A percentile compares a stretch with the other conserved stretches of the same genome.
Evolutionary conservation across 176 grass and related monocot species (phyloP).

Genomic region (Pharus latifolius): DNA sequence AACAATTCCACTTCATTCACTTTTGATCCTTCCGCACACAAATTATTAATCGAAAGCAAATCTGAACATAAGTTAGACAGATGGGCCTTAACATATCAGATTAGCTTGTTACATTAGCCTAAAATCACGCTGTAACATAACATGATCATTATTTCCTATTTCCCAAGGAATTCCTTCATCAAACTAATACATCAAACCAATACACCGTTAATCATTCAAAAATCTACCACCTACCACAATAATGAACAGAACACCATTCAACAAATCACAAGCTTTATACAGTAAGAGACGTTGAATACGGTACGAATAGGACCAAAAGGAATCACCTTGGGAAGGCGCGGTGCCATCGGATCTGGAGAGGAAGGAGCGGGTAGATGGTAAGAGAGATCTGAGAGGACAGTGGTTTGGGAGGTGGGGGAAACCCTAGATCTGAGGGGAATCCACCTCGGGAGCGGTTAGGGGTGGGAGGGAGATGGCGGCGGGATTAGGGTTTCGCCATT

Average conservation of each 20-base stretch:
- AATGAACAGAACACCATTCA: neutral
- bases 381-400: too few species aligned
- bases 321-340: neutral
- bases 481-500: constrained; percentile 19
- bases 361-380: neutral
- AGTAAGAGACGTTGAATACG: too few species aligned
- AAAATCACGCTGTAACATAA: neutral
- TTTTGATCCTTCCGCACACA: too few species aligned
- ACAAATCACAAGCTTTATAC: neutral
- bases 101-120: neutral
- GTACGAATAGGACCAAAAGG: neutral
- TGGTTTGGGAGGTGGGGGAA: neutral
- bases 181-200: neutral
- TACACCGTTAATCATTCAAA: neutral
- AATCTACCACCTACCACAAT: neutral
- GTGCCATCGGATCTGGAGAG: neutral
- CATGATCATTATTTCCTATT: neutral
- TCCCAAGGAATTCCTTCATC: too few species aligned
- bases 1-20: neutral
- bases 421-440: neutral
- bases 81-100: too few species aligned
- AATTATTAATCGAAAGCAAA: too few species aligned
- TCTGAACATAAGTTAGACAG: too few species aligned
- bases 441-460: neutral
- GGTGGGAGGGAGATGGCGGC: neutral